Base-by-base conservation (phyloP, 495 filamentous ascomycete species). In the Glarea lozoyensis region DNA sequence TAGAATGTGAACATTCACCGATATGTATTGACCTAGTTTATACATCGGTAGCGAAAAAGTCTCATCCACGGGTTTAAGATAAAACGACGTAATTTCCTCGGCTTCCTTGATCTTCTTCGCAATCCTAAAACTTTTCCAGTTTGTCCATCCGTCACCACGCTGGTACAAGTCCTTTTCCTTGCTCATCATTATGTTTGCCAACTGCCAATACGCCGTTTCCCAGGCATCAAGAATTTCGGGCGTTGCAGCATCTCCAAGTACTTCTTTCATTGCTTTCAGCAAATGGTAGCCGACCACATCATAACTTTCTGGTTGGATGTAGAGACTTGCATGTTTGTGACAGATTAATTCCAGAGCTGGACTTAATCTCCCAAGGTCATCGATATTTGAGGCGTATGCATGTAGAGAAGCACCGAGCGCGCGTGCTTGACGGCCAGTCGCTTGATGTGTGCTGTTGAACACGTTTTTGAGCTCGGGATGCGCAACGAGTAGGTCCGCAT, bases 391-490 rank as follows among this genome's bases (percentile, higher is more conserved):
- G n/a, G 25, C 25, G 25, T 29, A 29, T 29, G 25, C 25, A 7
- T n/a, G n/a, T 7, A 29, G 7, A 7, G 25, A 7, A n/a, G 7
- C 7, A 29, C 7, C 25, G 7, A 88, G 68, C 10, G 83, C 81
- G 13, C 63, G 65, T 2, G 78, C 67, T 49, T 88, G 84, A 38
- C 73, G 71, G 35, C 80, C 77, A 19, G 70, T 81, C 36, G 56
- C 50, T 56, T 86, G 81, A 58, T 82, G 78, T 21, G 78, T 64
- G 37, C 64, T 64, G 64, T 76, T 84, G 70, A 87, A 88, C 43
- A 84, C 60, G 50, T 73, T 72, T 53, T 75, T 70, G 9, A 88
- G 69, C 15, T 66, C 64, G 0, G 81, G 80, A 51, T 80, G 64
- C 1, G 72, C 78, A 13, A 24, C 47, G 12, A 88, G 67, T 64